phyloP scores from a whole-genome alignment of 2,329 filamentous ascomycete genomes.

The Eurotiales sp. region DNA sequence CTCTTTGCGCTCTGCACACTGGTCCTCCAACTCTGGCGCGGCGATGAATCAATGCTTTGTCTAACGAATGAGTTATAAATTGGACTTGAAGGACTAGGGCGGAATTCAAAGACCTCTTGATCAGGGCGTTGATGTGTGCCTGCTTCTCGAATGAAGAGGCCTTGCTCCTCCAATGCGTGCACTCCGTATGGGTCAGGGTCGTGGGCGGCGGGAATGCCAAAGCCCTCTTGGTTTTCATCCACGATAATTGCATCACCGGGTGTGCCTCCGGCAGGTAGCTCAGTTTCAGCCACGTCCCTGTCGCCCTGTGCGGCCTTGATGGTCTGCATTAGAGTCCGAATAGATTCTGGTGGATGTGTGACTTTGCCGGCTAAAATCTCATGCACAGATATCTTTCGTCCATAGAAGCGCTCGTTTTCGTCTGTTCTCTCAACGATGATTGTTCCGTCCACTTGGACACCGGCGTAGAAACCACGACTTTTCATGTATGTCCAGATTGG shows the following conservation, averaged over 20 bases:
- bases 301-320: constrained; percentile 86
- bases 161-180: constrained; percentile 76
- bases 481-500: constrained; percentile 86
- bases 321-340: constrained; percentile 68
- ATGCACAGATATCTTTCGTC: constrained; percentile 57
- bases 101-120: constrained; percentile 79
- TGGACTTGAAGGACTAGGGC: constrained; percentile 71
- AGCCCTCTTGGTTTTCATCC: constrained; percentile 44
- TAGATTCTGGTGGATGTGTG: constrained; percentile 53
- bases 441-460: constrained; percentile 81
- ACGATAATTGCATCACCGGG: constrained; percentile 69
- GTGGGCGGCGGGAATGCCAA: constrained; percentile 73
- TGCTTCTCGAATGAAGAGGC: constrained; percentile 86
- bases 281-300: constrained; percentile 63
- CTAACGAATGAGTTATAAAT: constrained; percentile 55
- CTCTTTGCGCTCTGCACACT: constrained; percentile 63
- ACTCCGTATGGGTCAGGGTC: constrained; percentile 93
- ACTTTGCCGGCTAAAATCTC: constrained; percentile 63
- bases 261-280: constrained; percentile 63
- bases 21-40: constrained; percentile 60
- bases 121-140: constrained; percentile 69
- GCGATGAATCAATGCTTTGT: constrained; percentile 66
- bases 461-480: constrained; percentile 82
- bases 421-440: constrained; percentile 81
- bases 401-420: constrained; percentile 84